A percentile compares a stretch with the other conserved stretches of the same genome.
Conservation (phyloP, 169 alveolate genomes). For the Babesia gibsoni region DNA sequence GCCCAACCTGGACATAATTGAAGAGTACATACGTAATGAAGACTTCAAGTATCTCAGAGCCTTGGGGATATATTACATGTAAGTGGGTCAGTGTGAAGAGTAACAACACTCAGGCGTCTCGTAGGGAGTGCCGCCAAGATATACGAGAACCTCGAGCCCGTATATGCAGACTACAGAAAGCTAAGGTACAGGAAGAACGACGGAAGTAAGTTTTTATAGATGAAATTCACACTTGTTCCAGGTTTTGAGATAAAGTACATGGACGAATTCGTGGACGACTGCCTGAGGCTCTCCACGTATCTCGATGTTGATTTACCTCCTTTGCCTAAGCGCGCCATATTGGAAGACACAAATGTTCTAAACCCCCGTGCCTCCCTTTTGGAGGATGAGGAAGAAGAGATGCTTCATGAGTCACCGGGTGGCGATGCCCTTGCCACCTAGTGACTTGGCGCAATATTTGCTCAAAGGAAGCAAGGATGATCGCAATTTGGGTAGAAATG, state of each 20-base stretch:
- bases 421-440: too few relatives aligned
- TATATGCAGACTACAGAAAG: conserved; percentile 94
- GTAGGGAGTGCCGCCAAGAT: conserved; percentile 73
- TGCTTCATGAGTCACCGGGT: conserved; percentile 5
- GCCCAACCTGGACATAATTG: conserved; percentile 92
- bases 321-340: conserved; percentile 84
- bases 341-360: conserved; percentile 84
- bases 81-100: neutral
- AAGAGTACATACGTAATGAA: conserved; percentile 91
- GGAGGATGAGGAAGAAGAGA: conserved; percentile 13
- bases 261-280: conserved; percentile 96
- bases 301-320: conserved; percentile 93
- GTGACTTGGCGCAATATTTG: too few relatives aligned
- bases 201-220: conserved; percentile 75
- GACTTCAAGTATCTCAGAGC: conserved; percentile 96
- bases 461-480: too few relatives aligned
- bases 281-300: conserved; percentile 82
- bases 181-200: conserved; percentile 85
- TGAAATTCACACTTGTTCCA: conserved; percentile 7
- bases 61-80: conserved; percentile 90
- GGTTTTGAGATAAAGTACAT: conserved; percentile 81
- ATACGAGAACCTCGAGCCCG: conserved; percentile 87
- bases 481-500: too few relatives aligned
- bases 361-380: neutral
- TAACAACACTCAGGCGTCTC: conserved; percentile 63